Evolutionary conservation across 169 alveolate species (phyloP).

Genomic region (Miamiensis avidus): DNA sequence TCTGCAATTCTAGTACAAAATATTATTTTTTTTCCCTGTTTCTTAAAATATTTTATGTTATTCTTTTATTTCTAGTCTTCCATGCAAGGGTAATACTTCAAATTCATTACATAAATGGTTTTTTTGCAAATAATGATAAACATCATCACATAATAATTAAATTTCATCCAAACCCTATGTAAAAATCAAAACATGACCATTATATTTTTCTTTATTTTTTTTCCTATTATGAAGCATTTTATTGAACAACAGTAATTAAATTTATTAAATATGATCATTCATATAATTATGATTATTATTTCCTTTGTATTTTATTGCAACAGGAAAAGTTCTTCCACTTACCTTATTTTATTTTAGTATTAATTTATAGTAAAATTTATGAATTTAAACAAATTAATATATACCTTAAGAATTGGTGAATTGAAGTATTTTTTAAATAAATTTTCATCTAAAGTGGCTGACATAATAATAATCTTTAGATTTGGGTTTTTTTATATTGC

Average conservation of each 20-base stretch:
- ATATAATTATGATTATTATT: not conserved
- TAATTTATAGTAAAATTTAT: not conserved
- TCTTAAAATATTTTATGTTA: slow-evolving; percentile 6
- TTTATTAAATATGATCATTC: not conserved
- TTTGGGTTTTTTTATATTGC: not conserved
- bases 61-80: not conserved
- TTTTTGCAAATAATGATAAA: not conserved
- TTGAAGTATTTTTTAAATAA: too few relatives aligned
- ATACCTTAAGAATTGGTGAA: too few relatives aligned
- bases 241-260: not conserved
- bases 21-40: not conserved
- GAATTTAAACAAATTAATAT: not conserved
- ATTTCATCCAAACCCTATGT: not conserved
- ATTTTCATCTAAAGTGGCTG: slow-evolving; percentile 5
- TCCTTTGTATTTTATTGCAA: not conserved
- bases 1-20: slow-evolving; percentile 3
- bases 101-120: not conserved
- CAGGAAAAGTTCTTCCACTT: too few relatives aligned
- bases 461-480: not conserved
- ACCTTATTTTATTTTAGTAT: too few relatives aligned
- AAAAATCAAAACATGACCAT: slow-evolving; percentile 11
- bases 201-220: not conserved
- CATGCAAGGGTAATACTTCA: not conserved
- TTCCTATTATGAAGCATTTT: not conserved
- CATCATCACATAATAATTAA: too few relatives aligned